A percentile compares a stretch with the other conserved stretches of the same genome.
These are phyloP conservation scores for Baorangia bicolor DNA, from an alignment of 768 basidiomycete genomes.

Conservation along the genomic window DNA sequence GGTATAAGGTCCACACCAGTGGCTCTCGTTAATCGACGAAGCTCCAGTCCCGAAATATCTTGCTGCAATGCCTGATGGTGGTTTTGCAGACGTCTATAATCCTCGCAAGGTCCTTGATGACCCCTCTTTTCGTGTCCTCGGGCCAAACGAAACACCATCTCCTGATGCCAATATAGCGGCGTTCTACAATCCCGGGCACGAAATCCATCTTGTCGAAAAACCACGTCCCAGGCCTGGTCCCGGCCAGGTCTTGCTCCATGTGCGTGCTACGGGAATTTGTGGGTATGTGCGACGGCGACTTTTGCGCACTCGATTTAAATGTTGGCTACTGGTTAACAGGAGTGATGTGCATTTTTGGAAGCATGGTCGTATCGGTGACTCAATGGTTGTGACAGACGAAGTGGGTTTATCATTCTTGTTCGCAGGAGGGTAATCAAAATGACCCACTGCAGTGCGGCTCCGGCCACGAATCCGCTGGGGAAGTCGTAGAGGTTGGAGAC, in stretches of 20 bases:
- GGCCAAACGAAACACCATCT: conserved; percentile 48
- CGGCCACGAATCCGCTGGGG: conserved; percentile 70
- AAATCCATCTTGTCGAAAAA: conserved; percentile 68
- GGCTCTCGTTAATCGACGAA: neutral
- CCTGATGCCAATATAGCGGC: conserved; percentile 55
- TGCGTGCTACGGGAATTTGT: conserved; percentile 68
- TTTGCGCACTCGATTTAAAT: neutral
- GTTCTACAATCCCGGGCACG: conserved; percentile 62
- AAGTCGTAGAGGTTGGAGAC: conserved; percentile 62
- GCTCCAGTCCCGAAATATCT: neutral
- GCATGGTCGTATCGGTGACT: conserved; percentile 65
- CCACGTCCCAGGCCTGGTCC: conserved; percentile 58
- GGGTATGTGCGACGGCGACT: conserved; percentile 42
- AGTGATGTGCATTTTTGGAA: conserved; percentile 77
- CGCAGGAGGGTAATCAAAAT: neutral
- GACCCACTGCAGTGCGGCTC: conserved; percentile 51
- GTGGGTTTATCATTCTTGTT: conserved; percentile 28
- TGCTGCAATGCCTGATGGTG: conserved; percentile 21
- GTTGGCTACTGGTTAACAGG: conserved; percentile 32
- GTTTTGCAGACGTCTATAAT: conserved; percentile 45
- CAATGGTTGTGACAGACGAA: conserved; percentile 70
- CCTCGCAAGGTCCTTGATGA: conserved; percentile 57
- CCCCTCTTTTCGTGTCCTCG: conserved; percentile 53
- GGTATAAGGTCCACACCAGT: neutral
- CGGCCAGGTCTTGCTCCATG: conserved; percentile 65